phyloP scores from a whole-genome alignment of 768 basidiomycete species.

The Pholiota conissans region DNA sequence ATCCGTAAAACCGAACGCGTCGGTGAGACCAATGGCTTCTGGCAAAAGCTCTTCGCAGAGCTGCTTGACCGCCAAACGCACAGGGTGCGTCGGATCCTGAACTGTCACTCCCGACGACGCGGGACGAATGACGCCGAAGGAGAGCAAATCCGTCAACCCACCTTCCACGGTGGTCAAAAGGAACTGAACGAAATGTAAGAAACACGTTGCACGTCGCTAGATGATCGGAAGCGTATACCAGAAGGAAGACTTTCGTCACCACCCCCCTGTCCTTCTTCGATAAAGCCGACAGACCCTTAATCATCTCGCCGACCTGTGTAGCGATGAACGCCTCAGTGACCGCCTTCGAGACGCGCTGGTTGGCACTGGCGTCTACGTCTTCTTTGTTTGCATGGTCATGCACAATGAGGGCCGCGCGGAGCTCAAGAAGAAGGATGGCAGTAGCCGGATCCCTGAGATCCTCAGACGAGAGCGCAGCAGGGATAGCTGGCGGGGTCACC shows the following conservation, averaged over 20 bases:
- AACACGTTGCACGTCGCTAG: too few relatives aligned
- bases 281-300: slow-evolving; percentile 30
- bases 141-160: slow-evolving; percentile 58
- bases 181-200: slow-evolving; percentile 40
- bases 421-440: slow-evolving; percentile 54
- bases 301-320: slow-evolving; percentile 48
- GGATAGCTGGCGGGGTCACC: slow-evolving; percentile 16
- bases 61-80: slow-evolving; percentile 50
- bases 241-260: slow-evolving; percentile 37
- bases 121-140: slow-evolving; percentile 45
- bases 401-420: slow-evolving; percentile 65
- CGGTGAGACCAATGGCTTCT: slow-evolving; percentile 65
- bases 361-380: slow-evolving; percentile 53
- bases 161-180: slow-evolving; percentile 57
- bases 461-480: slow-evolving; percentile 17
- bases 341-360: slow-evolving; percentile 60
- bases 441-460: slow-evolving; percentile 37
- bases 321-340: slow-evolving; percentile 73
- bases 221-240: slow-evolving; percentile 49
- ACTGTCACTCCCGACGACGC: slow-evolving; percentile 8
- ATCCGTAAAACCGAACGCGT: slow-evolving; percentile 74
- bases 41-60: slow-evolving; percentile 56
- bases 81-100: slow-evolving; percentile 42
- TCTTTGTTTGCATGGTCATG: slow-evolving; percentile 36
- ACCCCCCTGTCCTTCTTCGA: slow-evolving; percentile 27